These are phyloP conservation scores for Colletotrichum theobromicola DNA, from an alignment of 2,329 filamentous ascomycete genomes.

Conservation along the genomic window DNA sequence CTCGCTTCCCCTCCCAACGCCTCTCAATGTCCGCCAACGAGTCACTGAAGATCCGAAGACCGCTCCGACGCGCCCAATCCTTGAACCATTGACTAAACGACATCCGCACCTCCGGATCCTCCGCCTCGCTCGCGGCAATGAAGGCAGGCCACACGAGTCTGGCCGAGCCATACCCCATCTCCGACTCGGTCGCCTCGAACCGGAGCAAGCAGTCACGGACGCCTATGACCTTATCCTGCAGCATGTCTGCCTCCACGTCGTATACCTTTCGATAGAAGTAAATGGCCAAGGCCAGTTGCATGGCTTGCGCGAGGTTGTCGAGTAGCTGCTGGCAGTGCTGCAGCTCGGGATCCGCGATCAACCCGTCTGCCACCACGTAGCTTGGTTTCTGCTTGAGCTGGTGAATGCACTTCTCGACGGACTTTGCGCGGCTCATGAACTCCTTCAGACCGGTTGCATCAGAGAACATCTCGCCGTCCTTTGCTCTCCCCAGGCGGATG, in stretches of 20 bases:
- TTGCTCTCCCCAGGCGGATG: slow-evolving; percentile 40
- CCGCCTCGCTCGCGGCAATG: slow-evolving; percentile 42
- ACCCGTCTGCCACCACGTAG: neutral
- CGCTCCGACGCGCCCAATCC: slow-evolving; percentile 30
- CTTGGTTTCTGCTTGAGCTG: slow-evolving; percentile 11
- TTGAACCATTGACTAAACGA: slow-evolving; percentile 39
- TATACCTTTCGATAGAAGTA: slow-evolving; percentile 45
- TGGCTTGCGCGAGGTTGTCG: slow-evolving; percentile 35
- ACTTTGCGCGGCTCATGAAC: slow-evolving; percentile 35
- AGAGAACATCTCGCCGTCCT: slow-evolving; percentile 30
- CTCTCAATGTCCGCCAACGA: slow-evolving; percentile 28
- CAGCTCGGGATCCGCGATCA: neutral
- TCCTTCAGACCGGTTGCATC: slow-evolving; percentile 26
- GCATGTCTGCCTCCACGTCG: slow-evolving; percentile 36
- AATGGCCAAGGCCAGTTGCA: slow-evolving; percentile 39
- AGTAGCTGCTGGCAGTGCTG: slow-evolving; percentile 20
- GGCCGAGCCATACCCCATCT: slow-evolving; percentile 29
- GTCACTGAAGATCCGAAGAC: slow-evolving; percentile 34
- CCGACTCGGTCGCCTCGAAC: slow-evolving; percentile 28
- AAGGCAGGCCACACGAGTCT: slow-evolving; percentile 43
- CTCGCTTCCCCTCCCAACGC: slow-evolving; percentile 33
- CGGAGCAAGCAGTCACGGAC: slow-evolving; percentile 35
- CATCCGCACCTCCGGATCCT: slow-evolving; percentile 31
- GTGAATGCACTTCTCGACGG: slow-evolving; percentile 35
- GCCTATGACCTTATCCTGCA: slow-evolving; percentile 36